These are phyloP conservation scores for Cephalotrichum gorgonifer DNA, from an alignment of 2,329 filamentous ascomycete genomes.

Conservation along the genomic window DNA sequence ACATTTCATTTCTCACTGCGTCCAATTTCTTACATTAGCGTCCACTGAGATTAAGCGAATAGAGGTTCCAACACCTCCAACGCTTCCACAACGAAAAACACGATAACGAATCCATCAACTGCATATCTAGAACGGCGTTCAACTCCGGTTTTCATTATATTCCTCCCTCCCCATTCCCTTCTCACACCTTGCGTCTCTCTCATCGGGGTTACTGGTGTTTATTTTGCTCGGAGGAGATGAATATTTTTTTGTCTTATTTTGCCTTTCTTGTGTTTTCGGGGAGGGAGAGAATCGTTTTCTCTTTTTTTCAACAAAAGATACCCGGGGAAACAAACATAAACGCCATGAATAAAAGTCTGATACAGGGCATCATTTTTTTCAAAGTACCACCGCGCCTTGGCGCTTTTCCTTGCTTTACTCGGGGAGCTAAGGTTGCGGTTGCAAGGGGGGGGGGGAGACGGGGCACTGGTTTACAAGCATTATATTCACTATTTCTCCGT, in stretches of 20 bases:
- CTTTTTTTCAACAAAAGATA: conserved; percentile 9
- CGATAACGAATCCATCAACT: conserved; percentile 5
- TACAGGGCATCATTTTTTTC: too few species aligned
- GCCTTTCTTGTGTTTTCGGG: not conserved
- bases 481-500: too few species aligned
- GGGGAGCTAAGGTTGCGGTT: too few species aligned
- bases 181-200: not conserved
- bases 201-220: not conserved
- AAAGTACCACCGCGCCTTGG: too few species aligned
- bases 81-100: not conserved
- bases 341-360: not conserved
- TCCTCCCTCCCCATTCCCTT: not conserved
- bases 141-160: conserved; percentile 4
- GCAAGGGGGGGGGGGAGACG: too few species aligned
- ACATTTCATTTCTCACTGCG: not conserved
- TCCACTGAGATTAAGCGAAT: not conserved
- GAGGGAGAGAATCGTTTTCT: not conserved
- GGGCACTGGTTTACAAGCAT: too few species aligned
- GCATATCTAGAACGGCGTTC: conserved; percentile 7
- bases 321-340: not conserved
- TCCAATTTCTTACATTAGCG: not conserved
- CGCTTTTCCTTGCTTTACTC: too few species aligned
- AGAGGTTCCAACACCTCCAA: conserved; percentile 4
- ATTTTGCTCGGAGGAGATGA: not conserved
- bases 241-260: not conserved